Base-by-base conservation (phyloP, 495 filamentous ascomycete species). In the Evernia prunastri region DNA sequence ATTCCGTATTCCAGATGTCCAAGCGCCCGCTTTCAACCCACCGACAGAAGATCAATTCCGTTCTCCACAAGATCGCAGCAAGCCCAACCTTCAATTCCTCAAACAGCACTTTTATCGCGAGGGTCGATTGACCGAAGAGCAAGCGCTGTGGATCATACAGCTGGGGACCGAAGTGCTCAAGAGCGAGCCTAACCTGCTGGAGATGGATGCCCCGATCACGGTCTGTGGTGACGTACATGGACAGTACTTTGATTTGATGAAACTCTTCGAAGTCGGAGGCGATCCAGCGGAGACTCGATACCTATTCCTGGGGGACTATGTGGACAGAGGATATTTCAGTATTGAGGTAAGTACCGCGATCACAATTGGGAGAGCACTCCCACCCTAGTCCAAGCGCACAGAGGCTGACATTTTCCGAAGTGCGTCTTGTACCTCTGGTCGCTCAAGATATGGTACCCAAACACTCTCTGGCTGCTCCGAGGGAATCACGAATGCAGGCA, bases 151-250 rank as follows among this genome's bases (percentile, higher is more conserved):
- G 86, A 98, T 98, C 68, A 88, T 98, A 74, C 80, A 87, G 65
- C 82, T 83, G 59, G 94, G 93, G 62, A 89, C 90, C 43, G 86
- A 96, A 72, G 73, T 97, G 37, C 80, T 98, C 60, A 86, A 85
- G 66, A 79, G 84, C 47, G 94, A 98, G 77, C 94, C 94, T 40
- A 98, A 97, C 75, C 80, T 98, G 57, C 84, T 98, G 65, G 94
- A 98, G 80, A 97, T 98, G 94, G 94, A 98, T 78, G 94, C 94
- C 37, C 94, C 94, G 35, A 98, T 98, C 74, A 98, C 94, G n/a
- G 94, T 98, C 42, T 98, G 94, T 72, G 94, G 94, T 71, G 94
- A 98, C 72, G 92, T 98, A 60, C 94, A 98, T 76, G 94, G 94
- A 62, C 94, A 98, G 78, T 98, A 96, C 76, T 97, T 96, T 71